Conservation (phyloP, 1,139 yeast genomes). For the Suhomyces ambrosiae region DNA sequence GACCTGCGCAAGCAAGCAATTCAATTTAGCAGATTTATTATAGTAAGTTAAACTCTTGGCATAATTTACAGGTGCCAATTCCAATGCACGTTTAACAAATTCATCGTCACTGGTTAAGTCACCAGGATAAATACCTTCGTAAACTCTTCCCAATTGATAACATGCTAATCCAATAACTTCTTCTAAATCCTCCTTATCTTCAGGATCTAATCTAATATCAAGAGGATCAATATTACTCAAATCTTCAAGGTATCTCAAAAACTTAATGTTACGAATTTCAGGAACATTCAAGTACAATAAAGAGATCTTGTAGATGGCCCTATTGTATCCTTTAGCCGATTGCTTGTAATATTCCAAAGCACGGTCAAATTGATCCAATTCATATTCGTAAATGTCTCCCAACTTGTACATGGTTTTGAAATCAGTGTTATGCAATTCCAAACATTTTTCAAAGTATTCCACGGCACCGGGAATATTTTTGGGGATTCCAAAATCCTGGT, state of each 20-base stretch:
- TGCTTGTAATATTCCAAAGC: constrained; percentile 42
- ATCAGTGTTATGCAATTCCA: constrained; percentile 36
- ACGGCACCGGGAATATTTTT: constrained; percentile 36
- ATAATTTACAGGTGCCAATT: constrained; percentile 51
- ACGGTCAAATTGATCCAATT: constrained; percentile 31
- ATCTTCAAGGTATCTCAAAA: constrained; percentile 40
- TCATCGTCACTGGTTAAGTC: constrained; percentile 42
- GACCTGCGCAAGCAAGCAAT: constrained; percentile 81
- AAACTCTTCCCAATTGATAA: constrained; percentile 64
- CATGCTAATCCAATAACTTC: constrained; percentile 47
- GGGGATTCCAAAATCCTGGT: constrained; percentile 42
- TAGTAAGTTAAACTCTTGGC: constrained; percentile 69
- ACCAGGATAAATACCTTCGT: constrained; percentile 64
- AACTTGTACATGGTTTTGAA: constrained; percentile 41
- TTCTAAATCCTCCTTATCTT: constrained; percentile 45
- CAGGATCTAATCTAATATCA: constrained; percentile 39
- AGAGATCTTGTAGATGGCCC: constrained; percentile 48
- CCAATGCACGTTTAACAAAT: constrained; percentile 38
- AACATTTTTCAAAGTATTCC: constrained; percentile 35
- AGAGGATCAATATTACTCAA: constrained; percentile 39
- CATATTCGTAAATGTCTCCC: constrained; percentile 46
- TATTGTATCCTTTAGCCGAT: constrained; percentile 48
- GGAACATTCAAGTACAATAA: constrained; percentile 42
- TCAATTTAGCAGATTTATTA: constrained; percentile 73
- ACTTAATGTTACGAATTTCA: constrained; percentile 37